Percentiles rank a stretch among this genome's conserved stretches.
Conservation (phyloP, 1,284 basidiomycete genomes). For the Naganishia albida region DNA sequence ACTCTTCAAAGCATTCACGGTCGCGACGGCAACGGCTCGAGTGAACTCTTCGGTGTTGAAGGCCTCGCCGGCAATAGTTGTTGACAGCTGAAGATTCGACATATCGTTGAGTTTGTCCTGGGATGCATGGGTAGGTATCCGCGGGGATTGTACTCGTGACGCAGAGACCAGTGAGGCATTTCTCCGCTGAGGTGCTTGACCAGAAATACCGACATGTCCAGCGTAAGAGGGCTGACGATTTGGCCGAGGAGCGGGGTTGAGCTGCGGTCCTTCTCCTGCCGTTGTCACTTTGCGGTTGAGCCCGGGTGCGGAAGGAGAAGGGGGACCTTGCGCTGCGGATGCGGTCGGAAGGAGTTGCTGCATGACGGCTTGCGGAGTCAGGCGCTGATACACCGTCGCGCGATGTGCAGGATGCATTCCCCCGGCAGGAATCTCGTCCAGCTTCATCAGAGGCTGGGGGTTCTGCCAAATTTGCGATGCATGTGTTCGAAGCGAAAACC, state of each 20-base stretch:
- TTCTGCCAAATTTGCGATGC: slow-evolving; percentile 99
- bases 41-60: slow-evolving; percentile 85
- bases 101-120: slow-evolving; percentile 32
- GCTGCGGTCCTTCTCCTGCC: neutral
- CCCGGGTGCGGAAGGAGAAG: slow-evolving; percentile 41
- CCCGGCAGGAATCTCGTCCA: slow-evolving; percentile 60
- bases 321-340: slow-evolving; percentile 12
- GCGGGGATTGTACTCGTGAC: slow-evolving; percentile 12
- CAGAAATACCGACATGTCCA: neutral
- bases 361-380: slow-evolving; percentile 57
- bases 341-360: slow-evolving; percentile 48
- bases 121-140: neutral
- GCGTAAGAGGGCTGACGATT: slow-evolving; percentile 1
- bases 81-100: slow-evolving; percentile 32
- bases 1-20: slow-evolving; percentile 78
- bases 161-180: slow-evolving; percentile 10
- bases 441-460: slow-evolving; percentile 77
- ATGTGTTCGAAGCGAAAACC: slow-evolving; percentile 98
- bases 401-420: slow-evolving; percentile 60
- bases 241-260: slow-evolving; percentile 11
- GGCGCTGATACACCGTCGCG: slow-evolving; percentile 71
- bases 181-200: neutral
- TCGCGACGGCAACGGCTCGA: slow-evolving; percentile 83
- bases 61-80: slow-evolving; percentile 58
- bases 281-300: neutral